Base-by-base conservation (phyloP, 345 rosid genomes). In the Hibiscus trionum region DNA sequence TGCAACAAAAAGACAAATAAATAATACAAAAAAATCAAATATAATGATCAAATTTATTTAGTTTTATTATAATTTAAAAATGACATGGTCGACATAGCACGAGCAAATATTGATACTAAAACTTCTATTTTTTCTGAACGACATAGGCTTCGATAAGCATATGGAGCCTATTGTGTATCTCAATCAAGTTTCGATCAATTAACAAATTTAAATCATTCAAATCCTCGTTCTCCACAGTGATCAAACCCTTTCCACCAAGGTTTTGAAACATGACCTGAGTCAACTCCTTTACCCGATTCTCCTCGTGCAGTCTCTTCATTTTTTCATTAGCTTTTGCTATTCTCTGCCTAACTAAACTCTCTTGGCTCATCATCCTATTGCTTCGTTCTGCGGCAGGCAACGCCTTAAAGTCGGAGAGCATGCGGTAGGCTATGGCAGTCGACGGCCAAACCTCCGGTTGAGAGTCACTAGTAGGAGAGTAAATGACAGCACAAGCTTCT, bases 331-430 rank as follows among this genome's bases (percentile, higher is more conserved):
- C 63, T 6, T 16, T 37, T 37, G 42, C 9, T 37, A 37, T 37
- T 66, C 26, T 72, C 10, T 79, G 69, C 26, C 19, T 14, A 17
- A 79, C 49, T 46, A 79, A 79, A 0, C 69, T 65, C 68, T 78
- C 80, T 50, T 77, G 77, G 33, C 72, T 74, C 69, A 82, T 52
- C 77, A 75, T 82, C 35, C 79, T 79, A 66, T 78, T 82, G n/a
- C 58, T 68, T 0, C 80, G 81, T 14, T 82, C 81, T 79, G 75
- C 75, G 7, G 75, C 69, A 0, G 81, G 72, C 64, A 79, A 12
- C 24, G 39, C 17, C 24, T 58, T 72, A 6, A 79, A 79, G 21
- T 44, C 65, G 0, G 76, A 14, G 3, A 82, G 14, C 0, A 82
- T 4, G 2, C 44, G 59, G 57, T 73, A 79, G 19, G 50, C 58